Percentiles rank a stretch among this genome's conserved stretches.
Conservation (phyloP, 2,329 filamentous ascomycete genomes). For the Claviceps paspali region DNA sequence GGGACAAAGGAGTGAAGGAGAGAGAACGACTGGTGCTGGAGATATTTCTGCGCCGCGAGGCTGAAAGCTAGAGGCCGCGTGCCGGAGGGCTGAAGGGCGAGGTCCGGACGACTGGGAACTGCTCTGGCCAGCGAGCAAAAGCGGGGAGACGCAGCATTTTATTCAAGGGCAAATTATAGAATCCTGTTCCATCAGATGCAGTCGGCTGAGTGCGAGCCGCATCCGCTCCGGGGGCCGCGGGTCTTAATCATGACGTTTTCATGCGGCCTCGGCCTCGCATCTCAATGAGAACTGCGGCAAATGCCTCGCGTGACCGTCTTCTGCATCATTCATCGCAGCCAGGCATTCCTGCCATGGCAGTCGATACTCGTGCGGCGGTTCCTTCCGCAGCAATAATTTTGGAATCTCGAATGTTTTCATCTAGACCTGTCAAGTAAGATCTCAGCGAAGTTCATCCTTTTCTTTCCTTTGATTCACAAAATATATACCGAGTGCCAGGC, state of each 20-base stretch:
- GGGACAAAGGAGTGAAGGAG: slow-evolving; percentile 47
- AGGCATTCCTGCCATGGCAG: neutral
- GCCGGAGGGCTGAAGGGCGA: neutral
- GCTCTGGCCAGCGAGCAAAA: neutral
- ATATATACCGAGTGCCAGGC: too few relatives aligned
- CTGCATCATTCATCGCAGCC: neutral
- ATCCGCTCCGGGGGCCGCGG: too few relatives aligned
- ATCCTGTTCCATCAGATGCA: neutral
- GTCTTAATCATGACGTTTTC: too few relatives aligned
- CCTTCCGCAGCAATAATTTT: neutral
- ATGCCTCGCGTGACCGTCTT: neutral
- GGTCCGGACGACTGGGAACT: neutral
- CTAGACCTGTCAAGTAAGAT: neutral
- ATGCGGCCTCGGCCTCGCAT: neutral
- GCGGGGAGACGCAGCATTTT: neutral
- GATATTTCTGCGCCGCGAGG: slow-evolving; percentile 38
- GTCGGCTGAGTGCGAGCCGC: neutral
- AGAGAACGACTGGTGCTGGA: slow-evolving; percentile 53
- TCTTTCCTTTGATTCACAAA: neutral
- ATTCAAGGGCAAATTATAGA: neutral
- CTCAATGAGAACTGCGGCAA: too few relatives aligned
- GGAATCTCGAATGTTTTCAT: too few relatives aligned
- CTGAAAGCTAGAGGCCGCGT: slow-evolving; percentile 15
- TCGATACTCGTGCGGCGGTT: neutral
- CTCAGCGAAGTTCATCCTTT: neutral